phyloP scores from a whole-genome alignment of 2,329 filamentous ascomycete species.

The Lasiodiplodia hormozganensis region DNA sequence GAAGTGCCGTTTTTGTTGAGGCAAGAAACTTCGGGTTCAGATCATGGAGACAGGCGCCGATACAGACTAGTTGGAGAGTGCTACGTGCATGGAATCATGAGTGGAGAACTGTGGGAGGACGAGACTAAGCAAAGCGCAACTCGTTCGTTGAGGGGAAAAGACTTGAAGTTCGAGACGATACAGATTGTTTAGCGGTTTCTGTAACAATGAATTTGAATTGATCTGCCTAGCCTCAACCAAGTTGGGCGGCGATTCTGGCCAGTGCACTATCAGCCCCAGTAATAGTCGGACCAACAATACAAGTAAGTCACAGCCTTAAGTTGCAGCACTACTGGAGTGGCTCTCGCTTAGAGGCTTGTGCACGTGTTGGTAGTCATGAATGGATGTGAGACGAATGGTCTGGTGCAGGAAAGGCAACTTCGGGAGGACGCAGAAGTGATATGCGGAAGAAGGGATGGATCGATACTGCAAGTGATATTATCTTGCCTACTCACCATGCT shows the following conservation, averaged over 20 bases:
- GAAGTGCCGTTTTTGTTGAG: slow-evolving; percentile 2
- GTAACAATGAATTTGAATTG: no score
- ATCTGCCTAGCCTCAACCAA: no score
- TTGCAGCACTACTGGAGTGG: no score
- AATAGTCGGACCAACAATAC: not conserved
- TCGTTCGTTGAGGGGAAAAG: not conserved
- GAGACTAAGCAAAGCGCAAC: no score
- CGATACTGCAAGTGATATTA: no score
- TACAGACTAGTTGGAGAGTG: not conserved
- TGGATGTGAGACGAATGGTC: no score
- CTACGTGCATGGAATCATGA: not conserved
- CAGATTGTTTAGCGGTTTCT: not conserved
- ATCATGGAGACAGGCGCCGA: not conserved
- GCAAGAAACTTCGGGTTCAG: not conserved
- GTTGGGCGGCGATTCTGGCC: not conserved
- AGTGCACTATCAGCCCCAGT: not conserved
- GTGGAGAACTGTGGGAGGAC: not conserved
- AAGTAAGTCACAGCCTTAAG: not conserved
- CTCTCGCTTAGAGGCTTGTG: no score
- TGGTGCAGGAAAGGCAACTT: no score
- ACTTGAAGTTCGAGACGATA: not conserved
- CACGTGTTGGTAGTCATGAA: no score
- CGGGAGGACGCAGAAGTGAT: no score
- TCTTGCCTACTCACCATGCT: no score
- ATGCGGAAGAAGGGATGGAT: no score